Base-by-base conservation (phyloP, 371 early-diverging fungal genomes). In the Mortierella sp. region DNA sequence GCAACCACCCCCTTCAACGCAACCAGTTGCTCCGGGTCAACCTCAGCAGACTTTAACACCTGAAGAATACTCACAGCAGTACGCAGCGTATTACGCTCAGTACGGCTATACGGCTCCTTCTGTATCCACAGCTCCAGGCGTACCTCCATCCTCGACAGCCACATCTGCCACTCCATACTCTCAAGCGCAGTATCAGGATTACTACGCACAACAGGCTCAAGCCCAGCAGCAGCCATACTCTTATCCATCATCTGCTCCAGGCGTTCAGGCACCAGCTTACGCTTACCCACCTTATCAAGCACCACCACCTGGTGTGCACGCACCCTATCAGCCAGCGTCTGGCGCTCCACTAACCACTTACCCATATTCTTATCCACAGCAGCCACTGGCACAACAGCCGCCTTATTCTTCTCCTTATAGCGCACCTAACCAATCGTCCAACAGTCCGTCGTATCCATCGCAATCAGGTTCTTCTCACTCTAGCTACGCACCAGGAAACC, bases 21-120 rank as follows among this genome's bases (percentile, higher is more conserved):
- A 53, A 40, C 54, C 43, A 4, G 43, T 48, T 16, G 34, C 45
- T 14, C 22, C 52, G 27, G 54, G 27, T 24, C 54, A 54, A 24
- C 6, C 49, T 31, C 60, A 67, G 40, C 68, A 56, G 25, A 25
- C 46, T 31, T 45, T 54, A 9, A 29, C 66, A 24, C 52, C 62
- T 19, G 57, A 73, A 45, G 61, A 72, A 46, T 73, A 73, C 73
- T 62, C 73, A 5, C 71, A 65, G 39, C 71, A 71, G 49, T 71
- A 65, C 61, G 60, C 71, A 37, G 67, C 73, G 3, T 74, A 74
- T 44, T 74, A 74, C 64, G 63, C 74, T 22, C 74, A 67, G 53
- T 74, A 66, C 59, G 66, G 63, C 10, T 67, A 67, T 54, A 12
- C 67, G 25, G 60, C 46, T 2, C 56, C 72, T 17, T 6, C 53